Base-by-base conservation (phyloP, 2,329 filamentous ascomycete genomes). In the Fusarium sp. region DNA sequence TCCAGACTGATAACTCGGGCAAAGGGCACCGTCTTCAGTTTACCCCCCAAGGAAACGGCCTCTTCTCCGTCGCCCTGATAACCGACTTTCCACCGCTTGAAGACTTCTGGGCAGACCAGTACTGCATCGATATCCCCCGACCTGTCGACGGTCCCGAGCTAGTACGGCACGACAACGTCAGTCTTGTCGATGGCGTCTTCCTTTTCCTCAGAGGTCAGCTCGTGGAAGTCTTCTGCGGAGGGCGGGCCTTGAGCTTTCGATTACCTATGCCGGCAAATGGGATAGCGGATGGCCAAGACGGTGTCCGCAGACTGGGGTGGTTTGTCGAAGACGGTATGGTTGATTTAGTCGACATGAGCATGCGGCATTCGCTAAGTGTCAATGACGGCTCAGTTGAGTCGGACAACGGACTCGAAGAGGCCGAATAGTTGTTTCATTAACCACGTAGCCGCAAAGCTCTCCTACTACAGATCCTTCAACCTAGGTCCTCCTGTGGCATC, bases 51-150 rank as follows among this genome's bases (percentile, higher is more conserved):
- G 57, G 53, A 15, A 54, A 56, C n/a, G 63, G 63, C n/a, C 39
- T 65, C 6, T 73, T 71, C 53, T 64, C 69, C 19, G 67, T 76
- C 29, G 46, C 62, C n/a, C 62, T 76, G 6, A 43, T 72, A 31
- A 69, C 70, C 6, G 72, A 75, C 50, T 70, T 73, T 31, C 68
- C 74, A 7, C 72, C 75, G 4, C 68, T 77, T 2, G 75, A 77
- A 58, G 74, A 77, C 57, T 76, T 76, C 57, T 77, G 75, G 75
- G 74, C 73, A n/a, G 74, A 76, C 43, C 75, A 76, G 56, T 76
- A 76, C 56, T 58, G 65, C 10, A 53, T 74, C 12, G 63, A 76
- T 26, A 64, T 74, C 13, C 72, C 71, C 6, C 68, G 73, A 7
- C 70, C 68, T 4, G 62, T 77, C 22, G 75, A 77, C 42, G 75